phyloP scores from a whole-genome alignment of 805 yeast species.

The Yamadazyma tumulicola region DNA sequence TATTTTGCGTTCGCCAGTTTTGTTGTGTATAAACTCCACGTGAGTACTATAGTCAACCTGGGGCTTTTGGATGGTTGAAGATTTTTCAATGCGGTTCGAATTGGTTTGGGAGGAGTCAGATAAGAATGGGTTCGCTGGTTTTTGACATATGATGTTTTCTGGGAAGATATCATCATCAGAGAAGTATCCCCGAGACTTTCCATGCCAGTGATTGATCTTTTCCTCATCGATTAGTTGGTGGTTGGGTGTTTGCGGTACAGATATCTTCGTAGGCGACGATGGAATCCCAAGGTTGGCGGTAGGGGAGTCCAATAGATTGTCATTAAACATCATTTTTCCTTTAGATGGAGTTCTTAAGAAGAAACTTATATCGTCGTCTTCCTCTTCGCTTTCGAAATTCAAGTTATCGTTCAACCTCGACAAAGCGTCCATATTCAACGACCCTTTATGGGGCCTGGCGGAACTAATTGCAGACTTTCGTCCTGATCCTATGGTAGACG shows the following conservation, averaged over 20 bases:
- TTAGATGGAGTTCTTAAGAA: conserved; percentile 5
- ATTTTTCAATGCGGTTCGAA: background rate
- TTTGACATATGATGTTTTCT: conserved; percentile 9
- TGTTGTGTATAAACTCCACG: conserved; percentile 29
- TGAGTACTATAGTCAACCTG: conserved; percentile 20
- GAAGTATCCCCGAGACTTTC: conserved; percentile 26
- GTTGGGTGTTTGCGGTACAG: conserved; percentile 20
- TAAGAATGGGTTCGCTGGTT: conserved; percentile 30
- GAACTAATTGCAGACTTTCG: conserved; percentile 17
- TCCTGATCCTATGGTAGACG: conserved; percentile 37
- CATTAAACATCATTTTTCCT: conserved; percentile 5
- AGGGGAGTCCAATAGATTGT: conserved; percentile 6
- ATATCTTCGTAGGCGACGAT: conserved; percentile 4
- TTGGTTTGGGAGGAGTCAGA: background rate
- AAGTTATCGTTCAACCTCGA: conserved; percentile 20
- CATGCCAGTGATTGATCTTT: conserved; percentile 36
- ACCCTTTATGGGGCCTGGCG: conserved; percentile 5
- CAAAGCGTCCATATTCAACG: conserved; percentile 18
- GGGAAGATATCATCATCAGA: conserved; percentile 20
- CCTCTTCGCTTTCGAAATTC: conserved; percentile 24
- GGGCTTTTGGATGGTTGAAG: background rate
- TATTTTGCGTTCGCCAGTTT: conserved; percentile 34
- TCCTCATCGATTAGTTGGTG: conserved; percentile 32
- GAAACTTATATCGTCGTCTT: conserved; percentile 15
- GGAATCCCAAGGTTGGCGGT: conserved; percentile 4